A percentile compares a stretch with the other conserved stretches of the same genome.
Conservation (phyloP, 768 basidiomycete species). For the Psilocybe tampanensis region DNA sequence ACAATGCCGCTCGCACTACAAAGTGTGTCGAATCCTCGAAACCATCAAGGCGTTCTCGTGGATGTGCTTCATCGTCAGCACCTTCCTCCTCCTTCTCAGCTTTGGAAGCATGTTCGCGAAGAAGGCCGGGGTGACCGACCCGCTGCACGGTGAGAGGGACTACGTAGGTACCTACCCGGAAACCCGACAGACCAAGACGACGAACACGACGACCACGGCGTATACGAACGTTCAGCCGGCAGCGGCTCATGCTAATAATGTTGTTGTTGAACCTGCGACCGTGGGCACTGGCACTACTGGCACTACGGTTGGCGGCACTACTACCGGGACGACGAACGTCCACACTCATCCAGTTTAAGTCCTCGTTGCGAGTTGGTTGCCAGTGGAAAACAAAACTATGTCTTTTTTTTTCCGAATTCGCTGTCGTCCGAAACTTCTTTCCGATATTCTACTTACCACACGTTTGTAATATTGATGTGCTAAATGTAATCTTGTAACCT, state of each 20-base stretch:
- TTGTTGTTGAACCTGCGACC: background rate
- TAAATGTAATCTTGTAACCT: background rate
- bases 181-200: slow-evolving; percentile 9
- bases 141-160: slow-evolving; percentile 18
- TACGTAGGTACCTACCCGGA: slow-evolving; percentile 18
- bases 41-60: slow-evolving; percentile 70
- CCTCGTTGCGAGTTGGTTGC: no score
- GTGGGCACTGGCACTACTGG: background rate
- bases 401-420: no score
- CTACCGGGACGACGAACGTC: background rate
- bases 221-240: slow-evolving; percentile 5
- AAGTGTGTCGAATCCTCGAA: slow-evolving; percentile 61
- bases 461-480: background rate
- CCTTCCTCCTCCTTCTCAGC: slow-evolving; percentile 48
- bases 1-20: slow-evolving; percentile 52
- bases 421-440: no score
- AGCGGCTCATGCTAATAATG: background rate
- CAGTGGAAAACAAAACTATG: no score
- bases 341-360: background rate
- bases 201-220: slow-evolving; percentile 8
- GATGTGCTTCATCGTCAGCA: slow-evolving; percentile 58
- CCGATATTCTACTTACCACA: background rate
- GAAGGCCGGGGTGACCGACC: slow-evolving; percentile 12
- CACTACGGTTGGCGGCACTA: background rate
- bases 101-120: slow-evolving; percentile 26